These are phyloP conservation scores for Blastobotrys niveus DNA, from an alignment of 1,139 yeast genomes.

Conservation along the genomic window DNA sequence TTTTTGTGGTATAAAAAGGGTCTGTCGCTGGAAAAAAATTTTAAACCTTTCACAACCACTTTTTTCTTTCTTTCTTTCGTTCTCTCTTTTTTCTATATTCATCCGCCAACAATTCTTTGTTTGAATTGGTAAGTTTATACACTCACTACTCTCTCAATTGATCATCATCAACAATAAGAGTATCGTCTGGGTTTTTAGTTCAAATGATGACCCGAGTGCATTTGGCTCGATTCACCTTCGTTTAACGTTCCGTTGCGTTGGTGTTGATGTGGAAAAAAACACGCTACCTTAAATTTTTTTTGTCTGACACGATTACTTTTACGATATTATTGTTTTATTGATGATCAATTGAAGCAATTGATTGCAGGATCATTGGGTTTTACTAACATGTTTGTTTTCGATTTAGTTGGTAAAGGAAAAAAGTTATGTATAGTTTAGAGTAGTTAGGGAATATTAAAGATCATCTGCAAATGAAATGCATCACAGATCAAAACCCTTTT, in stretches of 20 bases:
- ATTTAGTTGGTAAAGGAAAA: too few species aligned
- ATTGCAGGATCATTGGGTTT: background rate
- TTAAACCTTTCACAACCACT: background rate
- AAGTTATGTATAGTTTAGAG: background rate
- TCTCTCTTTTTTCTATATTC: constrained; percentile 12
- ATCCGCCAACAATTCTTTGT: background rate
- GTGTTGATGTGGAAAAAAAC: constrained; percentile 90
- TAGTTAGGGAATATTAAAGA: background rate
- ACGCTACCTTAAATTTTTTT: constrained; percentile 59
- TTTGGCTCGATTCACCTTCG: constrained; percentile 80
- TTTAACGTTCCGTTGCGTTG: constrained; percentile 23
- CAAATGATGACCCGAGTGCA: constrained; percentile 84
- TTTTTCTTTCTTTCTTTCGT: constrained; percentile 5
- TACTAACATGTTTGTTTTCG: background rate
- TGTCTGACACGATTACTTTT: constrained; percentile 1
- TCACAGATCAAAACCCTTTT: too few species aligned
- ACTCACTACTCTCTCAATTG: too few species aligned
- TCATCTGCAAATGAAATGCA: background rate
- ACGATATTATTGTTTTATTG: background rate
- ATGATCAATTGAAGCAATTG: background rate
- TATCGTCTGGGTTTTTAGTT: background rate
- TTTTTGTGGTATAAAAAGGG: background rate
- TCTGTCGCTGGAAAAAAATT: background rate
- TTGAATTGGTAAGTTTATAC: too few species aligned
- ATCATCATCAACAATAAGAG: too few species aligned